Evolutionary conservation across 345 rosid species (phyloP), one percentile per base, ranked within the genome.

Genomic region (Alliaria petiolata): DNA sequence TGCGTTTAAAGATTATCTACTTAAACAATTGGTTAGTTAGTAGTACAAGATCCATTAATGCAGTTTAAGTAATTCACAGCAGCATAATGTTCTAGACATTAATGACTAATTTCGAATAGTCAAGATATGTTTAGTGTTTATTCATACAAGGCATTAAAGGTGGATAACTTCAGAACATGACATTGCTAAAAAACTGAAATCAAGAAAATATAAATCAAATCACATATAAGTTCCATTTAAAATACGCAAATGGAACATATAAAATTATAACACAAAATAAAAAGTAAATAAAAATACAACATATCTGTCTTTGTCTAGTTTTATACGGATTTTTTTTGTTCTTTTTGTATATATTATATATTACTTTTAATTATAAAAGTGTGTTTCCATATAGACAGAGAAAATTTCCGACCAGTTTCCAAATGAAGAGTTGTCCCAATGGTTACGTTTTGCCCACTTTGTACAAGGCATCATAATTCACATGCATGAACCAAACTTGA

Each of bases 401-500:
- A 43, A 28, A 63, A 7, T 44, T 30, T 45, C 55, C 19, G 42
- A 28, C 40, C 40, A 31, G 13, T 25, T 30, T 47, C 31, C 28
- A 31, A 46, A 63, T 16, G 26, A 62, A 62, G 42, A 45, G 49
- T 62, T 45, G 43, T 31, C 55, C 28, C 40, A 19, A 22, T 12
- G 47, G 39, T 49, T 50, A 36, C 36, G 55, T 46, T 34, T 64
- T 67, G 55, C 19, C 13, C 31, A 47, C 26, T 55, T 35, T n/a
- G 16, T 16, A 15, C 26, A 30, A 62, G 31, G 3, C 6, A 30
- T n/a, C n/a, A n/a, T 53, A 40, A 42, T 28, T 43, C 38, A 30
- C 15, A 62, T 44, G 45, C 64, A 56, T 34, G 59, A 59, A 70
- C 52, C 75, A 39, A 8, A 54, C 64, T 56, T 65, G n/a, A n/a